phyloP scores from a whole-genome alignment of 176 grass and related monocot genomes.

The Oryza brachyantha region DNA sequence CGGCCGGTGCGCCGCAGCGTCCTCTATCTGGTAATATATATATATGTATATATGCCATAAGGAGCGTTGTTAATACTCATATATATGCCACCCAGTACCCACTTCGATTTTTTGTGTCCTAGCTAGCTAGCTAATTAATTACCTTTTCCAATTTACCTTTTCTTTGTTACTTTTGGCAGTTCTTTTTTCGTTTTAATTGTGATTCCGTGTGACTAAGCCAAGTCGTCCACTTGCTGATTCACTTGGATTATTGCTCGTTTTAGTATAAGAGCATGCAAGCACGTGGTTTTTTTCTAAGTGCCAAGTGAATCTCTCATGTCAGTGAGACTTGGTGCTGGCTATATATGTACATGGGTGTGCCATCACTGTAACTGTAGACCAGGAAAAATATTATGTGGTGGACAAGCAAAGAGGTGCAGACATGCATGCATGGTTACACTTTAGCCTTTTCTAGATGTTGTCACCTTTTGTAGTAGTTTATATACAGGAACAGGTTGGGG shows the following conservation, averaged over 20 bases:
- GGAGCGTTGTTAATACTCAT: not conserved
- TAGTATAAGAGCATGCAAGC: constrained; percentile 26
- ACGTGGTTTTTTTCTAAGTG: not conserved
- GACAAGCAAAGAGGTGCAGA: constrained; percentile 1
- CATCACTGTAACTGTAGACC: constrained; percentile 5
- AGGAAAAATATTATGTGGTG: constrained; percentile 23
- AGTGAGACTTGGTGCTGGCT: not conserved
- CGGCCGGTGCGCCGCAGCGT: constrained; percentile 2
- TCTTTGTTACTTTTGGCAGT: not conserved
- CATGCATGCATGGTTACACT: constrained; percentile 25
- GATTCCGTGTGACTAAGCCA: constrained; percentile 8
- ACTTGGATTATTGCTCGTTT: constrained; percentile 25
- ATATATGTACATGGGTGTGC: not conserved
- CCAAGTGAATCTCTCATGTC: constrained; percentile 13
- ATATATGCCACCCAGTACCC: not conserved
- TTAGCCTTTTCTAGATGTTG: not conserved
- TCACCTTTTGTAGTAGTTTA: constrained; percentile 15
- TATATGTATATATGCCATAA: not conserved
- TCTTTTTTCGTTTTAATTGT: not conserved
- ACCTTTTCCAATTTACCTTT: not conserved
- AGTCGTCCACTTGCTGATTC: constrained; percentile 14
- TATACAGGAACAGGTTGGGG: constrained; percentile 5
- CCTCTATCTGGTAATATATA: constrained; percentile 22
- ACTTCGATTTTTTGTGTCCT: not conserved
- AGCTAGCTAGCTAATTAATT: not conserved